Evolutionary conservation across 2,329 filamentous ascomycete genomes (phyloP), one percentile per base, ranked within the genome.

Genomic region (Trichoderma endophyticum): DNA sequence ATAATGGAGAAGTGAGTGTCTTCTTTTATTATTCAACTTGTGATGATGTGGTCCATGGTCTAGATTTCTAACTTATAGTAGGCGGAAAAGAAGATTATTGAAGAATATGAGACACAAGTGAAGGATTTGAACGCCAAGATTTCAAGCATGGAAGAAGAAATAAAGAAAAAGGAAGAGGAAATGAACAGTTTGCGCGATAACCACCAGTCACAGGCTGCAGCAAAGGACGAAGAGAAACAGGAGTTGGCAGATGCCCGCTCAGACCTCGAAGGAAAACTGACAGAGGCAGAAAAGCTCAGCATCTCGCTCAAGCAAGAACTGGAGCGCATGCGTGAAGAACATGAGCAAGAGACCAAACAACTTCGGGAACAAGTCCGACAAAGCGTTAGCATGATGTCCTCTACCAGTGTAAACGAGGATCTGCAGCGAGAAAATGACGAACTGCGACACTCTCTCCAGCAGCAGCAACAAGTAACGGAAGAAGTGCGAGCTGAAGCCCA

Each of bases 401-500:
- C 76, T 24, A 80, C 75, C 34, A 78, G 76, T 5, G 83, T 79
- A 48, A 85, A 90, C 76, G 77, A 83, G 2, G 89, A 92, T 62
- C 83, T 91, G 72, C 87, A 89, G 77, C 85, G 84, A 60, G 91
- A 93, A 77, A 93, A 98, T 77, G 87, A 91, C 71, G 88, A 89
- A 57, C 82, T 95, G 26, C 89, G 92, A 74, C 80, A 82, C 43
- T 87, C 91, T 34, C 82, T 95, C 26, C 83, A 85, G 67, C 87
- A 95, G 74, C 95, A 98, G 80, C 91, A 94, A 75, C 88, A 92
- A 71, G 88, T 96, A 2, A 97, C 94, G 0, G 92, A 97, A 73
- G 93, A 97, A 77, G 96, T 98, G 36, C 90, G 93, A 28, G 89
- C 88, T 70, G 93, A 98, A 82, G 94, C 95, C 0, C 90, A 93